Evolutionary conservation across 495 filamentous ascomycete genomes (phyloP), one percentile per base, ranked within the genome.

Genomic region (Sabuloglossum arenarium): DNA sequence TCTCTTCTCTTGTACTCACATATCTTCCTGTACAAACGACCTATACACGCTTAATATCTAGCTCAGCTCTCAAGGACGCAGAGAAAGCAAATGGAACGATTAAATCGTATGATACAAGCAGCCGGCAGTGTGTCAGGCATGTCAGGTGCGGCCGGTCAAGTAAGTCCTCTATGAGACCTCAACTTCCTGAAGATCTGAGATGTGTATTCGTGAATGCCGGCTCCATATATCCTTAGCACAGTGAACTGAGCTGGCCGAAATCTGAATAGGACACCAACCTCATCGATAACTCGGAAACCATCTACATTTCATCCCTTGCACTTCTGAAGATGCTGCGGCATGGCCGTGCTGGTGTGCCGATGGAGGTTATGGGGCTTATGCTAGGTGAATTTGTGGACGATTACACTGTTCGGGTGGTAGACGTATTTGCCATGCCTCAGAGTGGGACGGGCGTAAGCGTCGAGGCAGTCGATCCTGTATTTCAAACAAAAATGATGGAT

Each of bases 281-380:
- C 45, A 88, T 97, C 65, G 91, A 98, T 71, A 98, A 98, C 73
- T 95, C 91, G 61, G 91, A 98, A 75, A 98, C 93, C 55, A 91
- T 98, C 63, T 94, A 98, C 71, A 96, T 98, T 65, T 98, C 91
- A 27, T 98, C 91, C 30, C 78, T 98, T 60, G 91, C 91, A 60
- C 78, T 98, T 37, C 76, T 98, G 63, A 98, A 98, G 77, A 98
- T 98, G 91, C 75, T 98, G 62, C 81, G 90, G 65, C 91, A 98
- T 68, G 91, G 91, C 62, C 82, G 91, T 62, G 91, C 91, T 53
- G 91, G 91, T 71, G 91, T 98, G 55, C 91, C 91, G 28, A 98
- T 98, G 91, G 91, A 98, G 77, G 91, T 98, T 65, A 98, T 98
- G 91, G 91, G 91, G 46, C 71, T 98, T 64, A 97, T 98, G 91